phyloP scores from a whole-genome alignment of 768 basidiomycete species.

The Lactifluus echinatus region DNA sequence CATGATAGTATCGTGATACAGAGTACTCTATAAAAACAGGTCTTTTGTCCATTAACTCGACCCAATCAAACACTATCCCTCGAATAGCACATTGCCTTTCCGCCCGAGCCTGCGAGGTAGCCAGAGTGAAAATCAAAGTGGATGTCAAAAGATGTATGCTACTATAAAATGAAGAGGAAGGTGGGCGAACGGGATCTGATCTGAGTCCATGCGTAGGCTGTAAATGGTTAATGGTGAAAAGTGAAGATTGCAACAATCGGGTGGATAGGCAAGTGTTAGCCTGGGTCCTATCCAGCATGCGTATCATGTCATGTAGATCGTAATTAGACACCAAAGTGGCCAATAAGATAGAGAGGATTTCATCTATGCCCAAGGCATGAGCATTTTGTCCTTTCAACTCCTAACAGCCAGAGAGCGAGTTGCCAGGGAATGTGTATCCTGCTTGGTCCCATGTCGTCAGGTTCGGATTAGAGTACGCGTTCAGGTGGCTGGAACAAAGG shows the following conservation, averaged over 20 bases:
- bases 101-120: not conserved
- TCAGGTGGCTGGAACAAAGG: slow-evolving; percentile 29
- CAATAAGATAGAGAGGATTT: slow-evolving; percentile 2
- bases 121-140: not conserved
- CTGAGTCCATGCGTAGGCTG: slow-evolving; percentile 6
- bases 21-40: slow-evolving; percentile 9
- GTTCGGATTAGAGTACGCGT: slow-evolving; percentile 73
- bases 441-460: slow-evolving; percentile 79
- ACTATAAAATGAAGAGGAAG: not conserved
- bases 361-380: not conserved
- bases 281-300: slow-evolving; percentile 8
- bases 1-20: slow-evolving; percentile 9
- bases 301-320: slow-evolving; percentile 17
- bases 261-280: slow-evolving; percentile 1
- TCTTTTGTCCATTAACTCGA: slow-evolving; percentile 1
- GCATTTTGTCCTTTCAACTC: not conserved
- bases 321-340: not conserved
- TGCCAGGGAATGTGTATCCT: slow-evolving; percentile 68
- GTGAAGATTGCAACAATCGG: not conserved
- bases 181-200: not conserved
- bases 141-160: not conserved
- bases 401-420: slow-evolving; percentile 29
- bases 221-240: not conserved
- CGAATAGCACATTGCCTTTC: not conserved
- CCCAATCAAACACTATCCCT: not conserved